phyloP scores from a whole-genome alignment of 345 rosid species.

The Microthlaspi erraticum region DNA sequence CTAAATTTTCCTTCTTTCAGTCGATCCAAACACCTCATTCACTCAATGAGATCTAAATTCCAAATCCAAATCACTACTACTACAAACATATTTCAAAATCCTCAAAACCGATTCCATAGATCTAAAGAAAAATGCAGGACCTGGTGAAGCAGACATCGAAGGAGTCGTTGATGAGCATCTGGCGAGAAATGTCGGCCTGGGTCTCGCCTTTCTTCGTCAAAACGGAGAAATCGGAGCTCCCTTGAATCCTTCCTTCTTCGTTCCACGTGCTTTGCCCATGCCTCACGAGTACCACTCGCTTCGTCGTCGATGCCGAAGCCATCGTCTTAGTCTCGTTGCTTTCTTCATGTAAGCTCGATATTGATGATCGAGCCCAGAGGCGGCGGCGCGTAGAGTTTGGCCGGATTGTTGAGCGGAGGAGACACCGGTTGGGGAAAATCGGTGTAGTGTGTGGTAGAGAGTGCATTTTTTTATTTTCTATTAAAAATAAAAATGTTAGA shows the following conservation, averaged over 20 bases:
- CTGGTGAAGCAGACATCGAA: conserved; percentile 86
- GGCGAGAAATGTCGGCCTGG: conserved; percentile 89
- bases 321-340: conserved; percentile 41
- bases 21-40: no score
- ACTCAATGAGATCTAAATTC: conserved; percentile 3
- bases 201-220: conserved; percentile 87
- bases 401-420: conserved; percentile 33
- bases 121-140: conserved; percentile 39
- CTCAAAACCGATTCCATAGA: neutral
- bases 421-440: conserved; percentile 41
- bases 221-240: conserved; percentile 86
- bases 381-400: conserved; percentile 21
- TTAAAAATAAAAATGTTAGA: conserved; percentile 1
- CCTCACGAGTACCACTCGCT: conserved; percentile 89
- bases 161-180: conserved; percentile 80
- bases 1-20: no score
- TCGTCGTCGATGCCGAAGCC: conserved; percentile 45
- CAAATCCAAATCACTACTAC: conserved; percentile 6
- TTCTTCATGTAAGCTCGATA: conserved; percentile 45
- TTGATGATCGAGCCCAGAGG: conserved; percentile 46
- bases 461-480: conserved; percentile 43
- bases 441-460: conserved; percentile 45
- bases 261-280: conserved; percentile 99
- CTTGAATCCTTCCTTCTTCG: conserved; percentile 91
- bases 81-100: neutral